Evolutionary conservation across 768 basidiomycete species (phyloP).

Genomic region (Suillus subluteus): DNA sequence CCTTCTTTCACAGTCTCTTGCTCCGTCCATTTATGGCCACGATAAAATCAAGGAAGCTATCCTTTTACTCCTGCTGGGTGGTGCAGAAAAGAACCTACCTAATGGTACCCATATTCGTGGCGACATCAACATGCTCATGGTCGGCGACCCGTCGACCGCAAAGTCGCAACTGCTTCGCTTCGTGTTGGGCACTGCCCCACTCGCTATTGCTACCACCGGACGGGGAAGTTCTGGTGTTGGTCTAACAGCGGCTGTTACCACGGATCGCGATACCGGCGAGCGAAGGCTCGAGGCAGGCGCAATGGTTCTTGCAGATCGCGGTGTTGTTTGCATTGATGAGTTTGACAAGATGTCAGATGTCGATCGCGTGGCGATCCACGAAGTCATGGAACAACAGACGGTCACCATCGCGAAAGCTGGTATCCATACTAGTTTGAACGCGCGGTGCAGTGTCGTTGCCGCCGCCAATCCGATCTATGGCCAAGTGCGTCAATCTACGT

Average conservation of each 20-base stretch:
- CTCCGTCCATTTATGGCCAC: constrained; percentile 96
- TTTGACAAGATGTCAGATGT: constrained; percentile 99
- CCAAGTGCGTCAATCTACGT: constrained; percentile 58
- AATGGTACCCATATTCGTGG: constrained; percentile 99
- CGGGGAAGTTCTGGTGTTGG: constrained; percentile 98
- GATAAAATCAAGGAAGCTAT: constrained; percentile 96
- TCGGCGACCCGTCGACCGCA: constrained; percentile 98
- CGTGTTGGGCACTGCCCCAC: constrained; percentile 91
- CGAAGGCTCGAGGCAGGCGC: constrained; percentile 96
- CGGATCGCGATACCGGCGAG: constrained; percentile 97
- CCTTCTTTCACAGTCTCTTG: constrained; percentile 91
- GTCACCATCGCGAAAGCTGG: constrained; percentile 99
- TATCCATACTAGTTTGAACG: constrained; percentile 97
- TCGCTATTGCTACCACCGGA: constrained; percentile 98
- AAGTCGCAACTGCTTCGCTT: constrained; percentile 97
- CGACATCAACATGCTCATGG: constrained; percentile 99
- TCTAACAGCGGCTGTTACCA: constrained; percentile 97
- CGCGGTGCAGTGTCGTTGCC: constrained; percentile 95
- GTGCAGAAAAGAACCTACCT: constrained; percentile 95
- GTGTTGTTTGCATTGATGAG: constrained; percentile 99
- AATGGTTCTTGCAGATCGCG: constrained; percentile 98
- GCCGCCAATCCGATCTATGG: constrained; percentile 99
- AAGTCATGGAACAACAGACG: constrained; percentile 99
- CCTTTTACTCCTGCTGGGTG: constrained; percentile 90
- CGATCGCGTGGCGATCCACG: constrained; percentile 98